Percentiles rank a stretch among this genome's conserved stretches.
Evolutionary conservation across 2,329 filamentous ascomycete species (phyloP).

Genomic region (Monosporascus cannonballus): DNA sequence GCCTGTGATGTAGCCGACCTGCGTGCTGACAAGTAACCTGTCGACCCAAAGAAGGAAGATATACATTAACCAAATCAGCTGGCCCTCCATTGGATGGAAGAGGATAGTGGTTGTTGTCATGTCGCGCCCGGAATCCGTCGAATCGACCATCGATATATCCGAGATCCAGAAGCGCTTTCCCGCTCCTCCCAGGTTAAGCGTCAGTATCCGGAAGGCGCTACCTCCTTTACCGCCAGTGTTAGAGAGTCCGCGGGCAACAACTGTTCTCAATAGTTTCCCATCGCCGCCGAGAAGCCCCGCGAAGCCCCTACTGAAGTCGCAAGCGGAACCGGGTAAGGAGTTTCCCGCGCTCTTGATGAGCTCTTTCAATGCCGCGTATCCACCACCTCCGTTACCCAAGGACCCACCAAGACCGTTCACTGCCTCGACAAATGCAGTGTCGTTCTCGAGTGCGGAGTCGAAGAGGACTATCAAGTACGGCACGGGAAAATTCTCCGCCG

Average conservation of each 20-base stretch:
- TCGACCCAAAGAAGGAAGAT: not conserved
- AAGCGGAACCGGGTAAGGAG: conserved; percentile 6
- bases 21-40: not conserved
- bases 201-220: conserved; percentile 17
- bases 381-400: conserved; percentile 15
- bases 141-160: conserved; percentile 16
- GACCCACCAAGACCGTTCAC: conserved; percentile 22
- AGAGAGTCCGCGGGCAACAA: conserved; percentile 5
- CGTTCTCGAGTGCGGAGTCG: conserved; percentile 27
- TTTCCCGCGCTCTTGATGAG: not conserved
- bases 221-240: conserved; percentile 20
- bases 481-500: conserved; percentile 33
- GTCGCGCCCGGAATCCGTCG: conserved; percentile 12
- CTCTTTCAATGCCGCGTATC: not conserved
- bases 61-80: not conserved
- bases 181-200: conserved; percentile 9
- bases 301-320: conserved; percentile 10
- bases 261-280: conserved; percentile 6
- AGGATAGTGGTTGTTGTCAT: conserved; percentile 3
- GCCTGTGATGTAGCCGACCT: not conserved
- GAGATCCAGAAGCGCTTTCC: conserved; percentile 17
- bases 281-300: conserved; percentile 5
- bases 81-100: not conserved
- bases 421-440: conserved; percentile 29
- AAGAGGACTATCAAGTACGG: conserved; percentile 41